Evolutionary conservation across 352 stramenopile genomes (phyloP), one percentile per base, ranked within the genome.

Genomic region (Halophytophthora batemanensis): DNA sequence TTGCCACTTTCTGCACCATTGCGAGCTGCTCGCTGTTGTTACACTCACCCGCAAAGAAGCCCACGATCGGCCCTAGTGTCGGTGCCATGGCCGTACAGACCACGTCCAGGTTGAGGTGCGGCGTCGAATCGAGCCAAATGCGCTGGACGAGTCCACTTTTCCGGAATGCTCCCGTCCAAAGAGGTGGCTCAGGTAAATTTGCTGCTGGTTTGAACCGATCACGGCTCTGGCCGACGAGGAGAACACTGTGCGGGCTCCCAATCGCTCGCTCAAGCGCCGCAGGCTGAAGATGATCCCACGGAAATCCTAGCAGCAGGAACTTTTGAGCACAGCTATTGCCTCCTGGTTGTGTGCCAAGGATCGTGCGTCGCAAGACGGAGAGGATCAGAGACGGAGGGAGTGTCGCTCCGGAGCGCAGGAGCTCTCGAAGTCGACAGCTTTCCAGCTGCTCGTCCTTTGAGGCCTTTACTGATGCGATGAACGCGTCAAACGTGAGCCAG

Each of bases 291-390:
- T 69, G 19, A 2, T 36, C 43, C 64, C 67, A 75, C 15, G 70
- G 68, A 14, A 86, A 86, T 0, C 62, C 72, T 5, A 62, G 19
- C 10, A 86, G n/a, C 17, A 86, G 19, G 39, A 81, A 73, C 21
- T 72, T 71, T 33, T 79, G 70, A 0, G 41, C 36, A 19, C 39
- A 34, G 8, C 13, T 45, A 33, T 14, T 34, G 19, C 3, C 43
- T 47, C 45, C 52, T 23, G 40, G 52, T 6, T 47, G 41, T 41
- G 44, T 45, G 14, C 61, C 50, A 17, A 66, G 33, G 36, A 69
- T 34, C n/a, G 55, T 28, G 2, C 52, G 61, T 15, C 57, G 61
- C 34, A 84, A 35, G 1, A 65, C 43, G 0, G 66, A 52, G 0
- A 79, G 46, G 19, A 86, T 25, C 29, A 64, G 35, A 19, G 53